Evolutionary conservation across 1,284 basidiomycete species (phyloP).

Genomic region (Schizophyllum commune): DNA sequence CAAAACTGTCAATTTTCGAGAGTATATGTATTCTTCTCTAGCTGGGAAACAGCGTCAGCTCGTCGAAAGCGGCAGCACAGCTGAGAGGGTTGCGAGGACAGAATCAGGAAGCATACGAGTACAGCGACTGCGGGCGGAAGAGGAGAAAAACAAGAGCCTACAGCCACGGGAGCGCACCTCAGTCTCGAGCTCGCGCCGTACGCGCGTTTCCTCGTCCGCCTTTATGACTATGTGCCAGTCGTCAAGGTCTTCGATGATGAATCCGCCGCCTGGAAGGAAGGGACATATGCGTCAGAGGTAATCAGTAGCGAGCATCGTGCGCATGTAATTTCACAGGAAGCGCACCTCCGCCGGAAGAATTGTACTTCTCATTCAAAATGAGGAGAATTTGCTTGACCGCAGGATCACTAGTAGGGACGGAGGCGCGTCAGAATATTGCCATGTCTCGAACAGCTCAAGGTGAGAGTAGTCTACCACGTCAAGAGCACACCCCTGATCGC

Average conservation of each 20-base stretch:
- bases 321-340: too few relatives aligned
- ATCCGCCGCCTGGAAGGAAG: slow-evolving; percentile 22
- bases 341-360: not conserved
- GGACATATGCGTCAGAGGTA: too few relatives aligned
- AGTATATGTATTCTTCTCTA: slow-evolving; percentile 42
- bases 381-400: slow-evolving; percentile 88
- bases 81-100: too few relatives aligned
- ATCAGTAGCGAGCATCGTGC: too few relatives aligned
- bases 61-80: too few relatives aligned
- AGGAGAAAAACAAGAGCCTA: not conserved
- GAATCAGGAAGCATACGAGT: not conserved
- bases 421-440: not conserved
- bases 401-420: slow-evolving; percentile 57
- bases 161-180: slow-evolving; percentile 48
- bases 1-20: slow-evolving; percentile 16
- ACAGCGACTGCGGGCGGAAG: slow-evolving; percentile 10
- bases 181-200: slow-evolving; percentile 63
- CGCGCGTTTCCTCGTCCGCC: slow-evolving; percentile 70
- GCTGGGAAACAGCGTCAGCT: slow-evolving; percentile 15
- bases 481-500: not conserved
- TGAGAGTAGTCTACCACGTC: not conserved
- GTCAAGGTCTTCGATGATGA: slow-evolving; percentile 85
- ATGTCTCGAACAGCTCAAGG: not conserved
- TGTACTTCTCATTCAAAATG: slow-evolving; percentile 69
- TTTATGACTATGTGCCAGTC: slow-evolving; percentile 80